A percentile compares a stretch with the other conserved stretches of the same genome.
Evolutionary conservation across 148 eudicot species (phyloP).

Genomic region (Cornus kousa): DNA sequence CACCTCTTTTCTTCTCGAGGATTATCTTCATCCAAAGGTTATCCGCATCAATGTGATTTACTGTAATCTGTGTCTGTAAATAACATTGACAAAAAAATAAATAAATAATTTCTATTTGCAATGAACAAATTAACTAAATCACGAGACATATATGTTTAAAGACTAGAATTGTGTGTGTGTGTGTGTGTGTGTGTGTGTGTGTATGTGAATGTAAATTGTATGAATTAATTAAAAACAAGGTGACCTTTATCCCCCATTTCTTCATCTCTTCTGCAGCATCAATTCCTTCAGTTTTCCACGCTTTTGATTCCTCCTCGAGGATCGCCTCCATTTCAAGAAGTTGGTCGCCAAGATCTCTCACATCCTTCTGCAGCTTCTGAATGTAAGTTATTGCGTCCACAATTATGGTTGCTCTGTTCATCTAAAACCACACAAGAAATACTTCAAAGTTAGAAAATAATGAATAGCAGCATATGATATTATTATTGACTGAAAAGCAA

Average conservation of each 20-base stretch:
- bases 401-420: constrained; percentile 75
- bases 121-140: too few relatives aligned
- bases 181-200: too few relatives aligned
- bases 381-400: constrained; percentile 78
- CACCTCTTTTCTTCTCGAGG: constrained; percentile 50
- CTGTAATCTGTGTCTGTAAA: constrained; percentile 64
- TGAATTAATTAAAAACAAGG: background rate
- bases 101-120: too few relatives aligned
- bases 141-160: too few relatives aligned
- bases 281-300: constrained; percentile 6
- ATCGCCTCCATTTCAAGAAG: constrained; percentile 53
- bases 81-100: background rate
- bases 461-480: background rate
- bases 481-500: background rate
- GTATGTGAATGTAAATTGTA: too few relatives aligned
- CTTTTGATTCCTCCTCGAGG: constrained; percentile 27
- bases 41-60: constrained; percentile 42
- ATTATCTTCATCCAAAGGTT: constrained; percentile 75
- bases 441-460: background rate
- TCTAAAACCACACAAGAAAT: constrained; percentile 31
- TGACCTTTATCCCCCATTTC: constrained; percentile 56
- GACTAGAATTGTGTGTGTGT: too few relatives aligned
- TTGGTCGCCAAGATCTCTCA: constrained; percentile 44
- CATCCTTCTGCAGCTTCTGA: constrained; percentile 50
- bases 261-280: constrained; percentile 37